Conservation (phyloP, 108 stramenopile species). For the Cyclotella sp. region DNA sequence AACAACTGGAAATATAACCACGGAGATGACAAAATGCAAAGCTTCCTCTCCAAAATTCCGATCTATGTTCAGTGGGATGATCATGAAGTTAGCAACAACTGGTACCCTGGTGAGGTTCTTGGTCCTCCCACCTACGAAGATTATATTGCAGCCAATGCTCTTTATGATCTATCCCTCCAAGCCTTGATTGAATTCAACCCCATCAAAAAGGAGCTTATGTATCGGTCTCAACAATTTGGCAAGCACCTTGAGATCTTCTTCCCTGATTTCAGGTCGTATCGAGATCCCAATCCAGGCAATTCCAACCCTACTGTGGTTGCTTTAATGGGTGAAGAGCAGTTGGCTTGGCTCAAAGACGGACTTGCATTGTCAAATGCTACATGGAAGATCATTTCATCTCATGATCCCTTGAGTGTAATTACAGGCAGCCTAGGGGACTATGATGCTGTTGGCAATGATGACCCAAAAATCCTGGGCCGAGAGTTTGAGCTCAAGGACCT, state of each 20-base stretch:
- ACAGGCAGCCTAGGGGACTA: slow-evolving; percentile 43
- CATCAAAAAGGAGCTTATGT: slow-evolving; percentile 23
- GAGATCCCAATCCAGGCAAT: slow-evolving; percentile 34
- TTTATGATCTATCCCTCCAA: slow-evolving; percentile 31
- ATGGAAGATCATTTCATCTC: slow-evolving; percentile 57
- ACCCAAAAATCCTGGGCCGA: slow-evolving; percentile 33
- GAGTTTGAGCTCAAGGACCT: slow-evolving; percentile 52
- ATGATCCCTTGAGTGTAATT: slow-evolving; percentile 46
- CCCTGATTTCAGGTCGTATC: slow-evolving; percentile 52
- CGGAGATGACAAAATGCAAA: slow-evolving; percentile 47
- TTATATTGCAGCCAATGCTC: slow-evolving; percentile 14
- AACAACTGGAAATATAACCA: slow-evolving; percentile 57
- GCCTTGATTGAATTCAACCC: slow-evolving; percentile 54
- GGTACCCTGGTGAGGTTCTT: slow-evolving; percentile 30
- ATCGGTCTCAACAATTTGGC: slow-evolving; percentile 50
- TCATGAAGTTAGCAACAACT: slow-evolving; percentile 56
- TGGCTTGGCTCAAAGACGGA: slow-evolving; percentile 48
- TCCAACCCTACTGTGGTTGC: slow-evolving; percentile 18
- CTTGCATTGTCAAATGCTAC: slow-evolving; percentile 37
- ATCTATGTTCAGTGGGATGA: slow-evolving; percentile 58
- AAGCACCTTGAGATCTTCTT: slow-evolving; percentile 57
- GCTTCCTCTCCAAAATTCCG: slow-evolving; percentile 45
- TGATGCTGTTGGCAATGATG: slow-evolving; percentile 38
- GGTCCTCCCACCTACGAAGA: slow-evolving; percentile 12
- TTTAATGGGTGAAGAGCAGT: slow-evolving; percentile 55